Base-by-base conservation (phyloP, 306 rosid species). In the Biancaea sappan region DNA sequence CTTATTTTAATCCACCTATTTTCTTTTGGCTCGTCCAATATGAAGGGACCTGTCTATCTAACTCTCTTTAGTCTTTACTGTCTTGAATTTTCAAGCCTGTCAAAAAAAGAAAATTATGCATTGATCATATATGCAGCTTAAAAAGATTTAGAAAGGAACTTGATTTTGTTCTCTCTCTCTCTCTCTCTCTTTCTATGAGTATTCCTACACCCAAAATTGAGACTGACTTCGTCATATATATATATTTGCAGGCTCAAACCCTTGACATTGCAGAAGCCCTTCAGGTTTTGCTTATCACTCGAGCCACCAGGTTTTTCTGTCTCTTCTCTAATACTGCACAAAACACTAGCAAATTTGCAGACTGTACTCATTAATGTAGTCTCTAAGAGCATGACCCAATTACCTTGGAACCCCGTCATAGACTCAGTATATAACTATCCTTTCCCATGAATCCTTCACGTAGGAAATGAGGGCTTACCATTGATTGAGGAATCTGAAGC, bases 401-500 rank as follows among this genome's bases (percentile, higher is more conserved):
- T 50, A 53, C 51, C 69, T 68, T 24, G 21, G 40, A 21, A 58
- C 12, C 51, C 58, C 25, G 21, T 29, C 46, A 34, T 34, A 34
- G 37, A 43, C 24, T 41, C 25, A 10, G 44, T 50, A 48, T 54
- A 54, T 10, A 25, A 46, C 47, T 66, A 77, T 52, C 37, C 68
- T 57, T 79, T 34, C 19, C 47, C 59, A 52, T 2, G 24, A 76
- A 61, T 37, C 68, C 63, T 61, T 75, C 19, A 48, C 34, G 60
- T 11, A 35, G 64, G 21, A 78, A 67, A 62, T 38, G 51, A 77
- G 46, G 73, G 52, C 89, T 86, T 83, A 92, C 99, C 75, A 26
- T 48, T 84, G 81, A 87, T 71, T 47, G 84, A 68, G 90, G 92
- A 59, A 90, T 84, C 82, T 73, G 86, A 72, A 90, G 80, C 61